phyloP scores from a whole-genome alignment of 129 eudicot genomes.

The Silybum marianum region DNA sequence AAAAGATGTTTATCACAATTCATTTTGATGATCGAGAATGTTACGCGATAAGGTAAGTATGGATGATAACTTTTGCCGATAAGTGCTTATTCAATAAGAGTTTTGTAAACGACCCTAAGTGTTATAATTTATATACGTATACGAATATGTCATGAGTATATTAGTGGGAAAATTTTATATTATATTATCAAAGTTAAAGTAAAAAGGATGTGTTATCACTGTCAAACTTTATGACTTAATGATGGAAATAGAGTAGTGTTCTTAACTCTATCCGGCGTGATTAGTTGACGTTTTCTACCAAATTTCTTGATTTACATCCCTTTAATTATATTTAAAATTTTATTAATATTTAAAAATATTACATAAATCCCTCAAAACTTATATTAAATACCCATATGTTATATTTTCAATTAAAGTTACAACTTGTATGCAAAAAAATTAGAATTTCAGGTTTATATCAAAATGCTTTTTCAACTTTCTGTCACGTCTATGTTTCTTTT shows the following conservation, averaged over 20 bases:
- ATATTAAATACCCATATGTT: neutral
- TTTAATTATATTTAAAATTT: neutral
- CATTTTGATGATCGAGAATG: too few species aligned
- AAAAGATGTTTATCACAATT: too few species aligned
- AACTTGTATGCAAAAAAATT: neutral
- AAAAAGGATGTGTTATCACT: neutral
- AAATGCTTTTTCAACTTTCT: neutral
- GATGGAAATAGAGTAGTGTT: neutral
- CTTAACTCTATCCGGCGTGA: neutral
- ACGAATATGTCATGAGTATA: neutral
- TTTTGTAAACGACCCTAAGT: too few species aligned
- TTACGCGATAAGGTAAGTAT: too few species aligned
- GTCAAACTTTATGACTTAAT: neutral
- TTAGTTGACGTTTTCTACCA: neutral
- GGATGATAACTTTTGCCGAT: too few species aligned
- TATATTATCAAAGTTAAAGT: neutral
- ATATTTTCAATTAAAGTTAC: neutral
- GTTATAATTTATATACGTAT: too few species aligned
- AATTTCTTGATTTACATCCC: neutral
- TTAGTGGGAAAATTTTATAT: neutral
- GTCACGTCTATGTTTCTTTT: neutral
- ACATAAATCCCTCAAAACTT: neutral
- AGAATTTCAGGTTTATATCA: neutral
- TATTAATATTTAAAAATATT: neutral
- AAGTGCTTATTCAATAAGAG: too few species aligned